These are phyloP conservation scores for Trichoderma asperellum DNA, from an alignment of 2,329 filamentous ascomycete species.

Conservation along the genomic window DNA sequence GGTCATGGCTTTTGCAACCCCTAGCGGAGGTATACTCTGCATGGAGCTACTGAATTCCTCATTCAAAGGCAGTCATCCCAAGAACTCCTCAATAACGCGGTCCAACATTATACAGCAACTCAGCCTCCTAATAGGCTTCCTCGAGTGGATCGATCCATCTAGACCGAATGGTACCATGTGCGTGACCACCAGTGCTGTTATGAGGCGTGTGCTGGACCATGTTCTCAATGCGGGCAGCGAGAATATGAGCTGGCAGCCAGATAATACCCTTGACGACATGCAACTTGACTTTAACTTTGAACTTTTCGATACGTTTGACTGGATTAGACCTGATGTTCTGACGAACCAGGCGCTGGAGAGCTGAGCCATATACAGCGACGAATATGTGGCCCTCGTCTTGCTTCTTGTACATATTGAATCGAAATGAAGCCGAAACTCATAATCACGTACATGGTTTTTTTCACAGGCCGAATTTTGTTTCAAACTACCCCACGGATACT, in stretches of 20 bases:
- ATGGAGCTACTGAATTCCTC: constrained; percentile 53
- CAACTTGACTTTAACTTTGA: constrained; percentile 47
- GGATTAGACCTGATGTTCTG: constrained; percentile 37
- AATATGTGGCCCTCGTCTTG: not conserved
- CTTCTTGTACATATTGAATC: not conserved
- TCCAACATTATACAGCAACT: constrained; percentile 57
- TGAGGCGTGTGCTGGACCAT: constrained; percentile 55
- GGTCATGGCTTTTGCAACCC: constrained; percentile 56
- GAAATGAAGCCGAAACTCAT: not conserved
- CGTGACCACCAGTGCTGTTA: constrained; percentile 50
- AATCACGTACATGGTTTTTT: not conserved
- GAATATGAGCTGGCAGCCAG: constrained; percentile 29
- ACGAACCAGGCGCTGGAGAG: not conserved
- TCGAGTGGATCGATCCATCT: constrained; percentile 54
- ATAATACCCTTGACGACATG: constrained; percentile 12
- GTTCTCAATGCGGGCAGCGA: constrained; percentile 47
- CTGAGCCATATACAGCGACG: not conserved
- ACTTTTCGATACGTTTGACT: constrained; percentile 49
- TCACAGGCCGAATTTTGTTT: not conserved
- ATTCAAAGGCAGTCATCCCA: constrained; percentile 40
- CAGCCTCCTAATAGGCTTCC: constrained; percentile 54
- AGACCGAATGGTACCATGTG: constrained; percentile 56
- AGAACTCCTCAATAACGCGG: constrained; percentile 45
- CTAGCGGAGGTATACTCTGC: constrained; percentile 54
- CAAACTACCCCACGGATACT: not conserved